Evolutionary conservation across 768 basidiomycete species (phyloP).

Genomic region (Gautieria morchelliformis): DNA sequence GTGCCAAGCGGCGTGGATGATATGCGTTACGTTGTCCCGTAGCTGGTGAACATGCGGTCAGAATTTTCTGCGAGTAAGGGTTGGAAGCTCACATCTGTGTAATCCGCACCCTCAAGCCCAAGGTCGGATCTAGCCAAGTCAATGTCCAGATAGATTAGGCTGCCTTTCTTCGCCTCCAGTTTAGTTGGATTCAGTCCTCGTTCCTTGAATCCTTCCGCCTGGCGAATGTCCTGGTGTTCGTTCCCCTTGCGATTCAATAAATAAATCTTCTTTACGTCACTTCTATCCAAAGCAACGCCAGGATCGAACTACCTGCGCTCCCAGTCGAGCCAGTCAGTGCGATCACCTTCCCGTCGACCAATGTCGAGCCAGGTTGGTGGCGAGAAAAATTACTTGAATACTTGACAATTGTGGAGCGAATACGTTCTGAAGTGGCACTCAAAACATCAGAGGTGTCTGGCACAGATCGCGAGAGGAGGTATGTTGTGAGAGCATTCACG

Average conservation of each 20-base stretch:
- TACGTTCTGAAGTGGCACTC: no score
- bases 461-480: no score
- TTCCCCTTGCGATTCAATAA: neutral
- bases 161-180: neutral
- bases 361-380: neutral
- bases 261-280: neutral
- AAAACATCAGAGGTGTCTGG: no score
- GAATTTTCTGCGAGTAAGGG: no score
- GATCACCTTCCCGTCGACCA: neutral
- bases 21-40: constrained; percentile 1
- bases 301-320: neutral
- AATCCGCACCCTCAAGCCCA: neutral
- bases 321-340: neutral
- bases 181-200: no score
- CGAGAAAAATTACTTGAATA: neutral
- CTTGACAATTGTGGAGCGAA: no score
- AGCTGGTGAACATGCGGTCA: neutral
- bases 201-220: neutral
- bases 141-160: neutral
- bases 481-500: no score
- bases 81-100: no score
- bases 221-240: neutral
- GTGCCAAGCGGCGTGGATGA: constrained; percentile 10
- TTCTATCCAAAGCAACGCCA: neutral
- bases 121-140: neutral